phyloP scores from a whole-genome alignment of 2,329 filamentous ascomycete species.

The Cryoendolithus antarcticus region DNA sequence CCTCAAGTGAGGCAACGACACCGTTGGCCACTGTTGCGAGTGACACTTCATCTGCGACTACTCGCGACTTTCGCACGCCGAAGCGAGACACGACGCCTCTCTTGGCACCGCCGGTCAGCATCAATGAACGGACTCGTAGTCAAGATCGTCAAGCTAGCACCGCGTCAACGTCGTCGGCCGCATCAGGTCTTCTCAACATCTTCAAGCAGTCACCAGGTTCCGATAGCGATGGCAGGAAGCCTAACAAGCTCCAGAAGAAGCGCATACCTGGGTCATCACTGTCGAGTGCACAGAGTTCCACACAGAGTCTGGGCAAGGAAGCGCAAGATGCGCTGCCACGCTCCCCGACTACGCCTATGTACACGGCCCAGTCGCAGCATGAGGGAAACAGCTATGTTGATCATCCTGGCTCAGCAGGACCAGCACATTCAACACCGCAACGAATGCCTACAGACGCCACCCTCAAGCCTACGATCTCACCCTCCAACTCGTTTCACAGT shows the following conservation, averaged over 20 bases:
- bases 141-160: slow-evolving; percentile 6
- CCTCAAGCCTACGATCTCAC: slow-evolving; percentile 57
- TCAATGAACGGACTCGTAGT: slow-evolving; percentile 15
- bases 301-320: slow-evolving; percentile 46
- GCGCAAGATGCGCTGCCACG: slow-evolving; percentile 5
- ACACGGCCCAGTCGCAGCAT: not conserved
- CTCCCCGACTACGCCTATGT: slow-evolving; percentile 7
- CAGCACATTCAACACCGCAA: slow-evolving; percentile 73
- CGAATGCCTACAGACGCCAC: slow-evolving; percentile 47
- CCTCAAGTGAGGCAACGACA: slow-evolving; percentile 27
- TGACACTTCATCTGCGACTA: slow-evolving; percentile 17
- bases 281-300: slow-evolving; percentile 83
- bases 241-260: slow-evolving; percentile 89
- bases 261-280: slow-evolving; percentile 64
- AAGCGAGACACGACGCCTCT: slow-evolving; percentile 26
- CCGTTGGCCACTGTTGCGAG: slow-evolving; percentile 19
- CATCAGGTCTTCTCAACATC: slow-evolving; percentile 45
- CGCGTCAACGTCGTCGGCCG: slow-evolving; percentile 16
- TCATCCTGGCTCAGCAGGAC: slow-evolving; percentile 1
- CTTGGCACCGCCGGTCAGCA: slow-evolving; percentile 15
- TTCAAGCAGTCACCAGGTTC: slow-evolving; percentile 57
- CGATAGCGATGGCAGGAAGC: slow-evolving; percentile 45
- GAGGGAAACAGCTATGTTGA: not conserved
- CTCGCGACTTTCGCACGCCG: slow-evolving; percentile 18
- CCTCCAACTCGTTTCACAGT: slow-evolving; percentile 65